These are phyloP conservation scores for Dactylonectria estremocensis DNA, from an alignment of 2,329 filamentous ascomycete genomes.

Conservation along the genomic window DNA sequence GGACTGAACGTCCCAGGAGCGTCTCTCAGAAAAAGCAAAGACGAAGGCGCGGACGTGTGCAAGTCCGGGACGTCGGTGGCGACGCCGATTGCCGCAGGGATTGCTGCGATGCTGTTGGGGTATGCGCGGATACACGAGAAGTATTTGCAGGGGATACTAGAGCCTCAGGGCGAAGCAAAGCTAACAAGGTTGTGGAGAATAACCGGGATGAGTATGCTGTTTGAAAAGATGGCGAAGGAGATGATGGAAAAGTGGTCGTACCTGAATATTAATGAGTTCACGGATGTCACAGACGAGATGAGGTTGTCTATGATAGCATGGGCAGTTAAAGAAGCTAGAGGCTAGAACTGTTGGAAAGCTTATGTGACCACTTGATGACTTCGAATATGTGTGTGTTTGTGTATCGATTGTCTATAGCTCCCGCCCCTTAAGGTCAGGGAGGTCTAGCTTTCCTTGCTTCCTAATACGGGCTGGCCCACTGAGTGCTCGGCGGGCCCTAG, in stretches of 20 bases:
- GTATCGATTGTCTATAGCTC: too few relatives aligned
- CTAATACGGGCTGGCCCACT: too few relatives aligned
- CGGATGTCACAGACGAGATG: not conserved
- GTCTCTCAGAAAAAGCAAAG: constrained; percentile 2
- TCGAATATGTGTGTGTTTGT: too few relatives aligned
- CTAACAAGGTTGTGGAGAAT: constrained; percentile 1
- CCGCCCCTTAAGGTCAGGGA: too few relatives aligned
- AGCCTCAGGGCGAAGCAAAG: not conserved
- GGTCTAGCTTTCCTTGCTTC: too few relatives aligned
- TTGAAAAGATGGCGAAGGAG: constrained; percentile 7
- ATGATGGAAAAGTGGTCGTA: constrained; percentile 17
- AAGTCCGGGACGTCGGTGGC: constrained; percentile 18
- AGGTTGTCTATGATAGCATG: constrained; percentile 2
- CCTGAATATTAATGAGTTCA: constrained; percentile 6
- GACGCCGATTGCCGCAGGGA: constrained; percentile 21
- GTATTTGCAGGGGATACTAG: not conserved
- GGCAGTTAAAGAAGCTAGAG: not conserved
- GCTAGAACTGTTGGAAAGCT: too few relatives aligned
- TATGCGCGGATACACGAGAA: constrained; percentile 13
- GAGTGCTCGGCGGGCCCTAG: too few relatives aligned
- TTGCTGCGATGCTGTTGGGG: constrained; percentile 12
- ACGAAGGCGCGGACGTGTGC: constrained; percentile 6
- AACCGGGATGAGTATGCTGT: constrained; percentile 5
- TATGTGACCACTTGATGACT: too few relatives aligned
- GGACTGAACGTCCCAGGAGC: constrained; percentile 16